Base-by-base conservation (phyloP, 179 eudicot species). In the Vitellaria paradoxa region DNA sequence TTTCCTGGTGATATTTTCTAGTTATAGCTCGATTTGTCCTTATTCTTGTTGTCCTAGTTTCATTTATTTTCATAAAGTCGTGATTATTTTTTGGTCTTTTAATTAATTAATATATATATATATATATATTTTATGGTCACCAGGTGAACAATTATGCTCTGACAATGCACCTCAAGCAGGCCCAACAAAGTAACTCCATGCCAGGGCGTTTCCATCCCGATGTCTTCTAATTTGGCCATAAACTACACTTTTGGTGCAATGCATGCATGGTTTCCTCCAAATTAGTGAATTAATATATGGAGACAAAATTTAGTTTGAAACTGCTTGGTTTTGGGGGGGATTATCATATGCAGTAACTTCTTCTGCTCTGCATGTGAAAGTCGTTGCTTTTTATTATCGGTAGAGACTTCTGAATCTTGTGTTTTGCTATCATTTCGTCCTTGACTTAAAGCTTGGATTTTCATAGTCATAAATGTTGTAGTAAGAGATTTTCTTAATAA, bases 161-260 rank as follows among this genome's bases (percentile, higher is more conserved):
- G 77, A 78, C 81, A 8, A 49, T 84, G 86, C 86, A 84, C 75
- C 86, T 84, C 67, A 81, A 84, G 86, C 84, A 81, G 72, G 84
- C 86, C 75, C 84, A 84, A 42, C 84, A 84, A 57, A 63, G 79
- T 59, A 81, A 76, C 84, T 81, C 84, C 68, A 78, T 84, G 53
- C 86, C 84, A 1, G 82, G 84, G 61, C 81, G 76, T 30, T 84
- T 84, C 61, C 77, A 84, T 57, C 86, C 86, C 15, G 86, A 84
- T 75, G 72, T 84, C 64, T 83, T 83, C 40, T 83, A 80, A 60
- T 46, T 79, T 23, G 23, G 59, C 6, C 15, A 2, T 2, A 17
- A 24, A 6, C 60, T 60, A 42, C 7, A 1, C 12, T 26, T 59
- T 42, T 59, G 66, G n/a, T 45, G 55, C 67, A 45, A 21, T 45